Evolutionary conservation across 164 flowering plant species (phyloP).

Genomic region (Saururus chinensis): DNA sequence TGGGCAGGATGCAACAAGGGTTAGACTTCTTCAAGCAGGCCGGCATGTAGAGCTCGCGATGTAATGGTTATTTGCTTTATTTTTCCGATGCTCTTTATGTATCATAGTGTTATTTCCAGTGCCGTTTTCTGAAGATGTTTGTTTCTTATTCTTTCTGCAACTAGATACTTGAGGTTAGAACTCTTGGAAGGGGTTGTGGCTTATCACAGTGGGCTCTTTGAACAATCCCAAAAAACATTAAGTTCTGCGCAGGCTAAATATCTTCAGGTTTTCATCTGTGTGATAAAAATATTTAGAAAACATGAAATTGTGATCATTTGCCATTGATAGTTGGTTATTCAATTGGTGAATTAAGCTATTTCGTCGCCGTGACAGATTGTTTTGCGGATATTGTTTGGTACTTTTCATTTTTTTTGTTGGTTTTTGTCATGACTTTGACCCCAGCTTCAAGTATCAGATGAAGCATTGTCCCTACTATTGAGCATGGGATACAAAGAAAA

Average conservation of each 20-base stretch:
- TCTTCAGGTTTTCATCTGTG: constrained; percentile 30
- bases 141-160: not conserved
- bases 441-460: constrained; percentile 87
- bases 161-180: constrained; percentile 58
- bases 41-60: constrained; percentile 62
- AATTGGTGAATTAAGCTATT: not conserved
- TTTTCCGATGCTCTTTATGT: not conserved
- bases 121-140: not conserved
- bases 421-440: not conserved
- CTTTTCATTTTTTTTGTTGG: not conserved
- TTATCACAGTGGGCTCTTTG: constrained; percentile 55
- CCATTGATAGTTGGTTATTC: not conserved
- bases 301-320: not conserved
- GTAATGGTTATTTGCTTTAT: constrained; percentile 31
- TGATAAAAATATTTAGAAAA: not conserved
- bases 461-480: constrained; percentile 58
- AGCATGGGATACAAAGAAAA: constrained; percentile 78
- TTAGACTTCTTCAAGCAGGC: constrained; percentile 59
- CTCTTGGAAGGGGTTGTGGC: constrained; percentile 92
- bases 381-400: not conserved
- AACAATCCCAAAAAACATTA: constrained; percentile 41
- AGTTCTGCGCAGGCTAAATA: constrained; percentile 57
- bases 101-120: not conserved
- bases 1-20: constrained; percentile 63
- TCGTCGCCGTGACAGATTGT: not conserved